These are phyloP conservation scores for Colletotrichum paranaense DNA, from an alignment of 2,329 filamentous ascomycete genomes.

Conservation along the genomic window DNA sequence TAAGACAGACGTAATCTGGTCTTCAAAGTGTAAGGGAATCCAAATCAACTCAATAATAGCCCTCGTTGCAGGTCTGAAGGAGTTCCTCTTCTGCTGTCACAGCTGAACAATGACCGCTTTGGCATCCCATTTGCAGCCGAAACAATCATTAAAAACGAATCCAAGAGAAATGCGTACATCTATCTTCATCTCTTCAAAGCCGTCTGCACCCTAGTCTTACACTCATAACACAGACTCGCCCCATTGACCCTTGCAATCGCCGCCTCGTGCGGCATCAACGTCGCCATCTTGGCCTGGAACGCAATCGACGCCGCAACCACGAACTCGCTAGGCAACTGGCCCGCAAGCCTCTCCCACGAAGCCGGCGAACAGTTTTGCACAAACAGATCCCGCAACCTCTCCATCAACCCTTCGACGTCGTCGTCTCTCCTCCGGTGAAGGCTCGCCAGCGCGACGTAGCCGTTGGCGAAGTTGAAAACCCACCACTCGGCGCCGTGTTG, in stretches of 20 bases:
- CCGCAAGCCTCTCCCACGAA: conserved; percentile 16
- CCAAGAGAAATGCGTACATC: not conserved
- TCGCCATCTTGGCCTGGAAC: conserved; percentile 26
- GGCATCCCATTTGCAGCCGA: too few species aligned
- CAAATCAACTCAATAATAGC: too few species aligned
- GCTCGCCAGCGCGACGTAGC: conserved; percentile 18
- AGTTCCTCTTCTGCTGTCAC: not conserved
- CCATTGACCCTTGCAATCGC: conserved; percentile 26
- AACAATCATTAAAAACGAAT: too few species aligned
- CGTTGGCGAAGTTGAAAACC: conserved; percentile 24
- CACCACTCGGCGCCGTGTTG: conserved; percentile 25
- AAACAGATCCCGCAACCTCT: conserved; percentile 12
- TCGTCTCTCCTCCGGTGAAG: conserved; percentile 19
- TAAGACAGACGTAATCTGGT: too few species aligned
- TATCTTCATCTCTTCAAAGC: not conserved
- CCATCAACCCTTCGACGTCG: conserved; percentile 2
- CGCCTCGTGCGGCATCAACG: conserved; percentile 24
- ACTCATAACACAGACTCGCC: conserved; percentile 30
- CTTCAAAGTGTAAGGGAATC: too few species aligned
- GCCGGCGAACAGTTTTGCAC: conserved; percentile 16
- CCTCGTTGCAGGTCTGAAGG: not conserved
- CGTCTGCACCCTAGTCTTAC: conserved; percentile 27
- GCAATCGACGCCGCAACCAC: conserved; percentile 25
- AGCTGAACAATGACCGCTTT: not conserved
- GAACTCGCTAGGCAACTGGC: conserved; percentile 12